These are phyloP conservation scores for Solanum chacoense DNA, from an alignment of 305 asterid species.

Conservation along the genomic window DNA sequence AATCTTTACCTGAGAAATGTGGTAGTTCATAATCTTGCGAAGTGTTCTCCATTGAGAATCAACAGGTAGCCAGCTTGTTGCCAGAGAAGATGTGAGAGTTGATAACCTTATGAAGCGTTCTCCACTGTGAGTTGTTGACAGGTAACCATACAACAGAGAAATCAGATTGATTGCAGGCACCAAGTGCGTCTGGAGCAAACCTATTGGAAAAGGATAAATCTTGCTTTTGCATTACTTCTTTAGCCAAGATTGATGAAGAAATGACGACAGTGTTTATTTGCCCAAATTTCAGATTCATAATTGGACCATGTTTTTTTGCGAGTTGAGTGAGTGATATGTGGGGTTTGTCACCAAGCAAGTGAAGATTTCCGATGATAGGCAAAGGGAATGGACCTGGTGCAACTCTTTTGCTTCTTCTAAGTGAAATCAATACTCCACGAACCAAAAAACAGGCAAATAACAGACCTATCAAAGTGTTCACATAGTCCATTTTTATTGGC, in stretches of 20 bases:
- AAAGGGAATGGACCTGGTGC: constrained; percentile 56
- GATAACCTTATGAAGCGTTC: too few species aligned
- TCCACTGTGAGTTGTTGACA: too few species aligned
- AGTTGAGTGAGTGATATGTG: constrained; percentile 39
- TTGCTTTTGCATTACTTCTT: too few species aligned
- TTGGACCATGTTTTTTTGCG: constrained; percentile 35
- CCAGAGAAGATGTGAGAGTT: too few species aligned
- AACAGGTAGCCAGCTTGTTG: background rate
- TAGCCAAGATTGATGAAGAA: constrained; percentile 17
- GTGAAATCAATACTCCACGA: too few species aligned
- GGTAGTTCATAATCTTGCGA: background rate
- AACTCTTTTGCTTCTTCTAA: constrained; percentile 2
- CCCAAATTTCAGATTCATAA: constrained; percentile 43
- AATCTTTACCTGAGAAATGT: background rate
- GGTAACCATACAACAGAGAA: background rate
- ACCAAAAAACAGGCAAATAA: too few species aligned
- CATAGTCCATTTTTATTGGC: background rate
- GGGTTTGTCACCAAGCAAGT: constrained; percentile 38
- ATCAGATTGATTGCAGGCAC: background rate
- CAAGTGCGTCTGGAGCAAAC: too few species aligned
- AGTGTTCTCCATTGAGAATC: background rate
- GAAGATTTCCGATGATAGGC: constrained; percentile 53
- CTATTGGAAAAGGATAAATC: too few species aligned
- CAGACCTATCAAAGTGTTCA: background rate
- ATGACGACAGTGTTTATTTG: constrained; percentile 32